Base-by-base conservation (phyloP, 306 rosid genomes). In the Psophocarpus tetragonolobus region DNA sequence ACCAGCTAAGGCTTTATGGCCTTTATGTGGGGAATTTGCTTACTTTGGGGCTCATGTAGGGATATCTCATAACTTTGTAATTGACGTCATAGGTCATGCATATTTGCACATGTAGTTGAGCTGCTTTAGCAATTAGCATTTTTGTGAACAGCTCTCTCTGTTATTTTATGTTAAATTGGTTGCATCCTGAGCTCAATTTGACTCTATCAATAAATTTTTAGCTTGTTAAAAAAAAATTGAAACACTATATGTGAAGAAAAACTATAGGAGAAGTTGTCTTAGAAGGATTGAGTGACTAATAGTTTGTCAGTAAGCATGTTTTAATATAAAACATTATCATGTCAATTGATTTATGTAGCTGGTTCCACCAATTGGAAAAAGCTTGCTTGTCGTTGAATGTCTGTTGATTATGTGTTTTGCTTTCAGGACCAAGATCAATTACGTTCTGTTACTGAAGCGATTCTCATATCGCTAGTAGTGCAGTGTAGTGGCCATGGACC, bases 371-470 rank as follows among this genome's bases (percentile, higher is more conserved):
- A 32, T 53, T 44, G 24, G 17, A 4, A 35, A 65, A 65, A 5
- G 9, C 14, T 5, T 38, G 30, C 17, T 18, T 13, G 36, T 53
- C 53, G 67, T 54, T 27, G 32, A 38, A 41, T 68, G 18, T 58
- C 39, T 68, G 71, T 48, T 67, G 71, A 70, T 83, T 36, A 20
- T 68, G 17, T 48, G 38, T 36, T 30, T 63, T 75, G 17, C 51
- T 83, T 87, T 72, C 91, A 95, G 99, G 99, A 95, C 78, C 96
- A 88, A 50, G 99, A 95, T 81, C 99, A 95, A 77, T 48, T 92
- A 81, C 94, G 87, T 51, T 86, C 87, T 44, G 91, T 92, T 83
- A 92, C 97, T 0, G 99, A 95, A 77, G 84, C 97, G 23, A 88
- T 92, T 76, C 88, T 95, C 45, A 91, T 95, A 84, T 82, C 90